phyloP scores from a whole-genome alignment of 2,329 filamentous ascomycete species.

The Plenodomus biglobosus region DNA sequence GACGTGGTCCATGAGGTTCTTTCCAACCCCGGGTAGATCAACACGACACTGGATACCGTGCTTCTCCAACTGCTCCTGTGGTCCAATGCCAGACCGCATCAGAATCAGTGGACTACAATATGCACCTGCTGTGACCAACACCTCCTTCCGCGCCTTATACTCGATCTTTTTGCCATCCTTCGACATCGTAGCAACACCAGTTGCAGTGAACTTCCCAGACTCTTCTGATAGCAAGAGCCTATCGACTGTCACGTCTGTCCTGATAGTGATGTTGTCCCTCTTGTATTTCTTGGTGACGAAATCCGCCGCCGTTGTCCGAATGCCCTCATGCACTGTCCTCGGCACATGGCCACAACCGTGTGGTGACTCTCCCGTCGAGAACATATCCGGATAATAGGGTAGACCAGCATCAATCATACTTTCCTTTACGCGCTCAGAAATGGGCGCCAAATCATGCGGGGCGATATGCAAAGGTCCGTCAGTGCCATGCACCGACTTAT shows the following conservation, averaged over 20 bases:
- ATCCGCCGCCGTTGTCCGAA: conserved; percentile 34
- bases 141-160: conserved; percentile 40
- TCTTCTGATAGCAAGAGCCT: conserved; percentile 52
- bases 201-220: conserved; percentile 47
- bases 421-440: conserved; percentile 57
- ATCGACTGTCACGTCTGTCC: conserved; percentile 35
- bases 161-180: conserved; percentile 44
- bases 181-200: conserved; percentile 49
- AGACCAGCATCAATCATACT: conserved; percentile 59
- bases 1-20: conserved; percentile 66
- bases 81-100: conserved; percentile 61
- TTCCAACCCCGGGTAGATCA: conserved; percentile 63
- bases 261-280: conserved; percentile 41
- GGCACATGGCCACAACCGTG: conserved; percentile 37
- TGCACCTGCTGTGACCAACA: conserved; percentile 38
- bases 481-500: conserved; percentile 48
- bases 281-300: conserved; percentile 48
- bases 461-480: conserved; percentile 58
- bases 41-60: conserved; percentile 56
- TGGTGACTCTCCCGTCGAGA: conserved; percentile 49
- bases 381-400: conserved; percentile 61
- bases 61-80: conserved; percentile 53
- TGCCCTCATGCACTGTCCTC: conserved; percentile 36
- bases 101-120: conserved; percentile 45
- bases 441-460: conserved; percentile 61